A percentile compares a stretch with the other conserved stretches of the same genome.
These are phyloP conservation scores for Crucibulum laeve DNA, from an alignment of 768 basidiomycete genomes.

Conservation along the genomic window DNA sequence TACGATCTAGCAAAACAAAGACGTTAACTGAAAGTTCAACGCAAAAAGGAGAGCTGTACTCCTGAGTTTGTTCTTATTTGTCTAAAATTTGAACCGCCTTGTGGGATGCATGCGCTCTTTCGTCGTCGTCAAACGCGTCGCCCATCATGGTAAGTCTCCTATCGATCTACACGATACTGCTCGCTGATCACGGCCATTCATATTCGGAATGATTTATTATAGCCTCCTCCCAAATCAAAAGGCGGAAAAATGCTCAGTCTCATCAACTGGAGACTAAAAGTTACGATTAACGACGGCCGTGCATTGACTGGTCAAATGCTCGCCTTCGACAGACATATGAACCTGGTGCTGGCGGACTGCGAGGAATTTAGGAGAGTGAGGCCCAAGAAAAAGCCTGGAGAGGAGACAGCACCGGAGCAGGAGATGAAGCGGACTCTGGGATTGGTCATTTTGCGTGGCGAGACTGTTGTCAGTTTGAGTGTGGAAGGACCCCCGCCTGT, in stretches of 20 bases:
- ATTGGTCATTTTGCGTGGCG: constrained; percentile 94
- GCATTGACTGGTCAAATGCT: constrained; percentile 97
- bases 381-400: constrained; percentile 87
- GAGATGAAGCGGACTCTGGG: constrained; percentile 96
- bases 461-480: constrained; percentile 90
- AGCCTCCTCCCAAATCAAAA: constrained; percentile 96
- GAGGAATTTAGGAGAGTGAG: constrained; percentile 94
- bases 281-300: constrained; percentile 97
- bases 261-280: constrained; percentile 96
- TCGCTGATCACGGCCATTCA: too few relatives aligned
- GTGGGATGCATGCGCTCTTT: constrained; percentile 4
- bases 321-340: constrained; percentile 99
- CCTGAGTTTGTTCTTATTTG: constrained; percentile 24
- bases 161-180: constrained; percentile 1
- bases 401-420: constrained; percentile 74
- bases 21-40: too few relatives aligned
- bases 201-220: constrained; percentile 13
- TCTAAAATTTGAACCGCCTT: constrained; percentile 8
- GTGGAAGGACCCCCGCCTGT: constrained; percentile 96
- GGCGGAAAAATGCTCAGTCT: constrained; percentile 97
- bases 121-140: constrained; percentile 18
- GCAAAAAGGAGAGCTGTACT: too few relatives aligned
- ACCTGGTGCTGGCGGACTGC: constrained; percentile 95
- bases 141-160: constrained; percentile 54
- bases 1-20: too few relatives aligned